Evolutionary conservation across 179 eudicot species (phyloP).

Genomic region (Heliamphora pulchella): DNA sequence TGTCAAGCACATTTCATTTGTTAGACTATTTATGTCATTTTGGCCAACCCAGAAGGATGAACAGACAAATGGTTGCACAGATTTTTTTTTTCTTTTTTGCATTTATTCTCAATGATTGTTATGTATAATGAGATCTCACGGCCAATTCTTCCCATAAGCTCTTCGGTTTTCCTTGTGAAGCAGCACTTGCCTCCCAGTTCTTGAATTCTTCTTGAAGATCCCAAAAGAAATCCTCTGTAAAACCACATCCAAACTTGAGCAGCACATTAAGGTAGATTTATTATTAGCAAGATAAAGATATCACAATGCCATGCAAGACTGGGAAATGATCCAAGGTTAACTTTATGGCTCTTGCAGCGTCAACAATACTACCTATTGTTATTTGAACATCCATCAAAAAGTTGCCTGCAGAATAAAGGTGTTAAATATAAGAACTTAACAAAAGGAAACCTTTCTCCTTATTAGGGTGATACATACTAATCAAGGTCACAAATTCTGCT

Average conservation of each 20-base stretch:
- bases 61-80: neutral
- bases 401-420: slow-evolving; percentile 85
- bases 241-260: slow-evolving; percentile 26
- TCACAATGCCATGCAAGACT: neutral
- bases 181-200: slow-evolving; percentile 80
- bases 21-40: neutral
- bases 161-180: slow-evolving; percentile 87
- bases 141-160: slow-evolving; percentile 97
- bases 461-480: neutral
- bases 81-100: neutral
- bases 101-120: neutral
- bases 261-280: slow-evolving; percentile 8
- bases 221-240: slow-evolving; percentile 75
- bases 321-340: slow-evolving; percentile 16
- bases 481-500: neutral
- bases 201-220: slow-evolving; percentile 85
- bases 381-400: slow-evolving; percentile 88
- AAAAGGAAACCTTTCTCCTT: slow-evolving; percentile 9
- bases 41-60: slow-evolving; percentile 1
- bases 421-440: slow-evolving; percentile 36
- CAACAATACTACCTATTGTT: slow-evolving; percentile 75
- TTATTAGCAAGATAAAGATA: slow-evolving; percentile 12
- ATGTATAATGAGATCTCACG: slow-evolving; percentile 31
- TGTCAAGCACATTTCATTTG: slow-evolving; percentile 21
- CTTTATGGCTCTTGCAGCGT: slow-evolving; percentile 23